Percentiles rank a stretch among this genome's conserved stretches.
phyloP scores from a whole-genome alignment of 73 alveolate species.

The Paramecium biaurelia region DNA sequence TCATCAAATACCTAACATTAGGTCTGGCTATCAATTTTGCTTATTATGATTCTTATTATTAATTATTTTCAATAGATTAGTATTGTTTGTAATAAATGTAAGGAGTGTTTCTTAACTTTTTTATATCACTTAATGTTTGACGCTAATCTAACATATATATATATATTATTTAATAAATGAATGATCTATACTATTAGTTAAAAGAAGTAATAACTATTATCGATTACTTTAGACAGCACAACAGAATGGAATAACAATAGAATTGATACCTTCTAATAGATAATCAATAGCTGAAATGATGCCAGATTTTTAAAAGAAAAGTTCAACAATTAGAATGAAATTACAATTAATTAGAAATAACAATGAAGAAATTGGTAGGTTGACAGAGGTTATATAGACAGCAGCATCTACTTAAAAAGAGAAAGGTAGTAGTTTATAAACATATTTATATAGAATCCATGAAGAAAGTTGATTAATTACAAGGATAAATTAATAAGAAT shows the following conservation, averaged over 20 bases:
- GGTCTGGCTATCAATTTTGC: neutral
- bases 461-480: neutral
- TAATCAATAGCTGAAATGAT: neutral
- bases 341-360: neutral
- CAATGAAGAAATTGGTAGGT: neutral
- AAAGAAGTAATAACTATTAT: neutral
- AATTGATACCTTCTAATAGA: neutral
- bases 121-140: conserved; percentile 31
- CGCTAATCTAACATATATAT: neutral
- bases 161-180: neutral
- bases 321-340: neutral
- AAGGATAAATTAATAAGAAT: neutral
- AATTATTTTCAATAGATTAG: neutral
- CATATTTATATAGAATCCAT: neutral
- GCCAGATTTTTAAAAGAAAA: neutral
- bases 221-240: neutral
- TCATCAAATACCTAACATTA: neutral
- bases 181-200: neutral
- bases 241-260: neutral
- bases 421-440: neutral
- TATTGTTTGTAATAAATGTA: neutral
- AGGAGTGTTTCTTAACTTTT: neutral
- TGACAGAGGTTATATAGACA: neutral
- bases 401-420: conserved; percentile 1
- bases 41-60: neutral